Base-by-base conservation (phyloP, 2,329 filamentous ascomycete genomes). In the Lachnellula hyalina region DNA sequence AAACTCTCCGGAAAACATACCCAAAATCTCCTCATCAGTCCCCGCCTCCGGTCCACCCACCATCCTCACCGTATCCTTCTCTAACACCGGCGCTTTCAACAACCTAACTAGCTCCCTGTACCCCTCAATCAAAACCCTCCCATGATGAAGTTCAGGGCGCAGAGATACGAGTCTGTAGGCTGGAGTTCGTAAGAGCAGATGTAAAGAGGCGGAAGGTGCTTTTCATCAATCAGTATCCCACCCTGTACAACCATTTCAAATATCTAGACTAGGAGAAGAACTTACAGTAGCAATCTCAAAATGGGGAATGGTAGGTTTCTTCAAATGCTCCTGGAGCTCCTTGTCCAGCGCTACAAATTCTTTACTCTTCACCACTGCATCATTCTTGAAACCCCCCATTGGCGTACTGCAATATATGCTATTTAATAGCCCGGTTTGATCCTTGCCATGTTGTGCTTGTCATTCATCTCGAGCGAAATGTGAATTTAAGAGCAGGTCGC, bases 281-380 rank as follows among this genome's bases (percentile, higher is more conserved):
- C 76, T 71, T 54, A 79, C 75, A 1, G 72, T 75, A 8, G 77
- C 53, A 15, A 85, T 65, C 60, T 86, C 83, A 59, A 75, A 84
- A 47, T 79, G 75, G 0, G 84, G 83, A 2, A 85, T 73, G 0
- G 77, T 81, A 14, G 75, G 71, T 19, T 72, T 71, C 44, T 64
- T 65, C 1, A 86, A 65, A 56, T 74, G 77, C 0, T 68, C 65
- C 60, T 78, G 74, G 9, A 74, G 70, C 0, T 70, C 53, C 0
- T 59, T 52, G 0, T 79, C 75, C 0, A 86, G 70, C 1, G 67
- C 73, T 41, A 75, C 66, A 63, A 82, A 84, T 61, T 85, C 78
- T 0, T 71, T 59, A 0, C 71, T 73, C 0, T 66, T 52, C 1
- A 69, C 62, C 2, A 82, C 62, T 1, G 61, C 60, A 5, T 74